A percentile compares a stretch with the other conserved stretches of the same genome.
These are phyloP conservation scores for Pascua sp. DNA, from an alignment of 1,284 basidiomycete species.

Conservation along the genomic window DNA sequence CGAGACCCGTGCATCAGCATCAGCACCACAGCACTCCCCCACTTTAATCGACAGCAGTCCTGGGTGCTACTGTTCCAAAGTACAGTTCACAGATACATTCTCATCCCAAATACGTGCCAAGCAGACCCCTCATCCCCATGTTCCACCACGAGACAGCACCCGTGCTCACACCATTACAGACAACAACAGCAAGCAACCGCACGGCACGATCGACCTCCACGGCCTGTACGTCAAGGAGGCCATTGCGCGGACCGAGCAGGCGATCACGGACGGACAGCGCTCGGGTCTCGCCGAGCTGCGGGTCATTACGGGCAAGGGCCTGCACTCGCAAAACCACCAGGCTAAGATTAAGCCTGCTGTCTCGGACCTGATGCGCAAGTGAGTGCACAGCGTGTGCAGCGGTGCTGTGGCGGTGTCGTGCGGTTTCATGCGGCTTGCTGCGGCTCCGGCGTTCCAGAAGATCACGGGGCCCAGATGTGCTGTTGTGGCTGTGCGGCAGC, in stretches of 20 bases:
- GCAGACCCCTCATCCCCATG: too few relatives aligned
- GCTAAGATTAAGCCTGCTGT: conserved; percentile 93
- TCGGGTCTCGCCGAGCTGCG: conserved; percentile 67
- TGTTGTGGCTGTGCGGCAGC: background rate
- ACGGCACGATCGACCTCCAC: conserved; percentile 80
- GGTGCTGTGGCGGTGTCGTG: background rate
- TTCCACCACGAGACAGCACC: too few relatives aligned
- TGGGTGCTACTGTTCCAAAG: too few relatives aligned
- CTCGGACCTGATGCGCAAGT: conserved; percentile 77
- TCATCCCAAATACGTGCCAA: too few relatives aligned
- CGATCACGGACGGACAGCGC: conserved; percentile 64
- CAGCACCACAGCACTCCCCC: too few relatives aligned
- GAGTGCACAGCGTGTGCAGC: conserved; percentile 12
- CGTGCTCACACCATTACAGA: conserved; percentile 52
- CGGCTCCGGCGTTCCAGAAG: background rate
- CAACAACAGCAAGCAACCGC: conserved; percentile 73
- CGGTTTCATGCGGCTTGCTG: background rate
- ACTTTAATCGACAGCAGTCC: too few relatives aligned
- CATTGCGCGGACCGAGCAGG: conserved; percentile 65
- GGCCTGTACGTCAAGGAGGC: conserved; percentile 92
- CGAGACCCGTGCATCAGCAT: too few relatives aligned
- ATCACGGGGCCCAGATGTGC: background rate
- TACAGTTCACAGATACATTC: too few relatives aligned
- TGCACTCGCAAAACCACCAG: conserved; percentile 74
- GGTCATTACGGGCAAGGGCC: conserved; percentile 86